These are phyloP conservation scores for Kodamaea sp. DNA, from an alignment of 1,139 yeast genomes.

Conservation along the genomic window DNA sequence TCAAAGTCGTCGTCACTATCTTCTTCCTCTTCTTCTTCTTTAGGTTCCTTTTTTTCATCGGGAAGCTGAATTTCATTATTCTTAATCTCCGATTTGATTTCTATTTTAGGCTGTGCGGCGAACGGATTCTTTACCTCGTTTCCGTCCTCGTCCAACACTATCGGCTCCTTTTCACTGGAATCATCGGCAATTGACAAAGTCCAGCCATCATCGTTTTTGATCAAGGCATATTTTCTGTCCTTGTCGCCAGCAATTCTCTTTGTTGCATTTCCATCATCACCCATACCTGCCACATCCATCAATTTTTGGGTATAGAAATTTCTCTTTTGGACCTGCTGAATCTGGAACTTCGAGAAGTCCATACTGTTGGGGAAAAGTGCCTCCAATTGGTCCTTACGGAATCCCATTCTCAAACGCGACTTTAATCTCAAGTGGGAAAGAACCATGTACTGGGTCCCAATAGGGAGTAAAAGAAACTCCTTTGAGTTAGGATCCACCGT, in stretches of 20 bases:
- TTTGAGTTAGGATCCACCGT: slow-evolving; percentile 68
- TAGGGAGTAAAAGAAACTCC: slow-evolving; percentile 66
- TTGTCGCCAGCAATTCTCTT: slow-evolving; percentile 84
- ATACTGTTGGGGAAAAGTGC: slow-evolving; percentile 77
- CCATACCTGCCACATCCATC: slow-evolving; percentile 84
- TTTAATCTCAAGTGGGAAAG: slow-evolving; percentile 78
- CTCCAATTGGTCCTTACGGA: slow-evolving; percentile 81
- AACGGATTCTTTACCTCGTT: slow-evolving; percentile 11
- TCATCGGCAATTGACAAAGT: slow-evolving; percentile 64
- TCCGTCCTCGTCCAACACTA: slow-evolving; percentile 42
- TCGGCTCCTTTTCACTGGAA: slow-evolving; percentile 39
- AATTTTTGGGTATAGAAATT: slow-evolving; percentile 86
- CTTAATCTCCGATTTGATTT: neutral
- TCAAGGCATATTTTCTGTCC: slow-evolving; percentile 72
- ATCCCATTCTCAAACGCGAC: slow-evolving; percentile 94
- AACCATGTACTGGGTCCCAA: slow-evolving; percentile 85
- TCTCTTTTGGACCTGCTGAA: slow-evolving; percentile 87
- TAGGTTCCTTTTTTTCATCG: neutral
- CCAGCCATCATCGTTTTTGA: slow-evolving; percentile 85
- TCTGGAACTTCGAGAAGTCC: slow-evolving; percentile 92
- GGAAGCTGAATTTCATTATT: neutral
- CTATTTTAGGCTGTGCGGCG: neutral
- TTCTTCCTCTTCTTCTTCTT: slow-evolving; percentile 15
- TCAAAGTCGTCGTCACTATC: slow-evolving; percentile 24
- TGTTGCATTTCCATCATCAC: slow-evolving; percentile 51